phyloP scores from a whole-genome alignment of 2,329 filamentous ascomycete genomes.

The Curvularia spicifera region DNA sequence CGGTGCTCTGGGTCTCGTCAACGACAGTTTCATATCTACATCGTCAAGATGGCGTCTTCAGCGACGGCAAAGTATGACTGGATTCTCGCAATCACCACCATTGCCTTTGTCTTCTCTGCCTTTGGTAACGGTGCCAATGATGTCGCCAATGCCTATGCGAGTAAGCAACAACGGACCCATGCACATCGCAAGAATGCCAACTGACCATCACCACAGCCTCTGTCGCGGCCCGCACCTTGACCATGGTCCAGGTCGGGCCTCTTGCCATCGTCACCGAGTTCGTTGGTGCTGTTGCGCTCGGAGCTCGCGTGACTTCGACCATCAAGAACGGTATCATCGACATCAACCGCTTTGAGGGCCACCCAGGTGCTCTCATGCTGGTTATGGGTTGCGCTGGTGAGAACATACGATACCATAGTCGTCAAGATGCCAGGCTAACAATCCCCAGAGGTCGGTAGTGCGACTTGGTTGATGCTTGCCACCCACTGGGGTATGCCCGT shows the following conservation, averaged over 20 bases:
- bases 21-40: neutral
- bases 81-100: conserved; percentile 51
- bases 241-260: conserved; percentile 60
- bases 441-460: conserved; percentile 33
- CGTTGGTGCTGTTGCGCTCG: conserved; percentile 60
- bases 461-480: conserved; percentile 11
- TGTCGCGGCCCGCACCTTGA: conserved; percentile 59
- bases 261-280: conserved; percentile 59
- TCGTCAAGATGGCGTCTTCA: conserved; percentile 26
- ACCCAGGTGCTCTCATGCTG: conserved; percentile 63
- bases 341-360: conserved; percentile 54
- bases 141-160: conserved; percentile 63
- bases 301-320: conserved; percentile 64
- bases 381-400: conserved; percentile 67
- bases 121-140: conserved; percentile 57
- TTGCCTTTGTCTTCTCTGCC: conserved; percentile 46
- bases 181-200: neutral
- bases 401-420: conserved; percentile 55
- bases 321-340: conserved; percentile 67
- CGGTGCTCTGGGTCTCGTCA: neutral
- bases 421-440: neutral
- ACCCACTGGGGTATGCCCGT: conserved; percentile 59
- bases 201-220: conserved; percentile 25
- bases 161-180: conserved; percentile 27
- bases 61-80: conserved; percentile 47